phyloP scores from a whole-genome alignment of 2,329 filamentous ascomycete genomes.

The Fusarium sacchari region DNA sequence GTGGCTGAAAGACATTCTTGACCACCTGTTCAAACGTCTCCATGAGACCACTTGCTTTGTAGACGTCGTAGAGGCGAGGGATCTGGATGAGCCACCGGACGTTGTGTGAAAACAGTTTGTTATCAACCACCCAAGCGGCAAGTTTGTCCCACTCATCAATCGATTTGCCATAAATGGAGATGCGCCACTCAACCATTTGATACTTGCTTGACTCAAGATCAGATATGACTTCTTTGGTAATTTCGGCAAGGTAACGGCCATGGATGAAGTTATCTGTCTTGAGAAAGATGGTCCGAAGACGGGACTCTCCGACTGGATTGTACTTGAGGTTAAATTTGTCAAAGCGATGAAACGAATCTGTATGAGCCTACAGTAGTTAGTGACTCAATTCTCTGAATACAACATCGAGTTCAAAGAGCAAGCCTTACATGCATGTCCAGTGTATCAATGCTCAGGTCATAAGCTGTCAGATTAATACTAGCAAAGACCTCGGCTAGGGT shows the following conservation, averaged over 20 bases:
- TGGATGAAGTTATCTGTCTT: constrained; percentile 99
- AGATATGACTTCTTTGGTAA: constrained; percentile 96
- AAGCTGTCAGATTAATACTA: constrained; percentile 96
- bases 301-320: constrained; percentile 95
- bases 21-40: constrained; percentile 90
- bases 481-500: constrained; percentile 95
- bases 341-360: constrained; percentile 97
- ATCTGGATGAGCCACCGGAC: constrained; percentile 97
- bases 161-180: constrained; percentile 93
- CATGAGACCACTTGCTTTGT: constrained; percentile 89
- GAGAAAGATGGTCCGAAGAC: constrained; percentile 95
- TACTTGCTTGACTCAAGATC: constrained; percentile 99
- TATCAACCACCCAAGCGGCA: constrained; percentile 96
- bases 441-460: constrained; percentile 97
- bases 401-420: not conserved
- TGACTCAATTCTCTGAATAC: not conserved
- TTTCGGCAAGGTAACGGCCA: constrained; percentile 94
- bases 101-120: constrained; percentile 97
- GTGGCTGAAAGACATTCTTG: constrained; percentile 88
- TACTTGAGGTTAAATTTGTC: constrained; percentile 99
- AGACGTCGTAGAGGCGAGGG: constrained; percentile 93
- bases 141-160: constrained; percentile 98
- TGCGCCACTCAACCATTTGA: constrained; percentile 99
- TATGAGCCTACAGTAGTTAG: constrained; percentile 74
- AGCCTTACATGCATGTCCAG: constrained; percentile 92